Base-by-base conservation (phyloP, 768 basidiomycete species). In the Leccinum olivaceopallidum region DNA sequence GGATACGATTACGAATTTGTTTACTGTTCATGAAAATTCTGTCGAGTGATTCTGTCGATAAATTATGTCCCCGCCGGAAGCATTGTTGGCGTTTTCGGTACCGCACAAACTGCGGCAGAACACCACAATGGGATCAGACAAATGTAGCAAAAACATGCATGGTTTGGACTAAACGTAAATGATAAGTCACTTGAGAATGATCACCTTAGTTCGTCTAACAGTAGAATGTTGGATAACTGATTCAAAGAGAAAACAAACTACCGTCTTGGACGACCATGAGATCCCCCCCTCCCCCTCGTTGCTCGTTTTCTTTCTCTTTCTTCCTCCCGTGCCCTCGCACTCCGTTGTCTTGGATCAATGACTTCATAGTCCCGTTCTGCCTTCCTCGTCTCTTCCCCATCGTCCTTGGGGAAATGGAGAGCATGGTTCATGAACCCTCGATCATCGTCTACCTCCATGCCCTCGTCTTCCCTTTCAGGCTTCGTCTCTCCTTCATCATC, bases 321-420 rank as follows among this genome's bases (percentile, higher is more conserved):
- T 69, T 94, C 92, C 67, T 93, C 89, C 67, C 80, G 85, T 26
- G 92, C 92, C 53, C 83, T 76, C 24, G 89, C 90, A 49, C 87
- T 81, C 58, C 92, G 76, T 53, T 83, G 82, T 60, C 92, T 76
- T 0, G 92, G 92, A 70, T 94, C 92, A 70, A 94, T 94, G 28
- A 94, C 92, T 75, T 94, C 92, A 67, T 93, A 94, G 59, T 94
- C 92, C 56, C 90, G 75, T 71, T 92, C 88, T 1, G 90, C 92
- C 73, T 92, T 92, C 61, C 72, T 71, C 24, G 80, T 81, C 74
- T 94, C 92, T 67, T 91, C 91, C 24, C 79, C 80, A 64, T 92
- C 85, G 51, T 86, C 91, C 74, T 92, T 92, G 10, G 90, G 85
- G 75, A 94, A 92, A 61, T 82, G 81, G 59, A 94, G 75, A 28